These are phyloP conservation scores for Kodamaea nitidulidarum DNA, from an alignment of 805 yeast species.

Conservation along the genomic window DNA sequence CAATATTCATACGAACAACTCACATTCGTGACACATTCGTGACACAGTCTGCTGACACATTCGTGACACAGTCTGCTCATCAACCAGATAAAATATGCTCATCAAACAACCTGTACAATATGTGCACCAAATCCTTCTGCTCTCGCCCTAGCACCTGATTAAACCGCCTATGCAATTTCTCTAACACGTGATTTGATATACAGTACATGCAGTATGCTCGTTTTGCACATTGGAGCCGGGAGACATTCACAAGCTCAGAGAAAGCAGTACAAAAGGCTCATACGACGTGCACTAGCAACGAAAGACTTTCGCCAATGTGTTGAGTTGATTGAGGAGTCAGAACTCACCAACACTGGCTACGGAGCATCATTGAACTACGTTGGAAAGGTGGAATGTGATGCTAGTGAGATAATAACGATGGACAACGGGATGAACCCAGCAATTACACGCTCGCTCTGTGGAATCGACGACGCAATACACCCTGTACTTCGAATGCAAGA, in stretches of 20 bases:
- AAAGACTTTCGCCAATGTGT: slow-evolving; percentile 14
- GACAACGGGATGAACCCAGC: slow-evolving; percentile 5
- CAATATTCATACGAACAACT: no score
- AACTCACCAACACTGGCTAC: slow-evolving; percentile 47
- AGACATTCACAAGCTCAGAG: slow-evolving; percentile 26
- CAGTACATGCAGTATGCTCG: no score
- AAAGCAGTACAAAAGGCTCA: slow-evolving; percentile 23
- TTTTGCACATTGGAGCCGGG: slow-evolving; percentile 55
- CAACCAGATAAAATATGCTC: no score
- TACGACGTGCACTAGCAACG: slow-evolving; percentile 22
- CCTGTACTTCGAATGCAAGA: slow-evolving; percentile 32
- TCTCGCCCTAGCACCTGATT: no score
- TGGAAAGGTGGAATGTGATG: slow-evolving; percentile 45
- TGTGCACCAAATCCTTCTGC: no score
- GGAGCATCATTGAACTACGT: slow-evolving; percentile 42
- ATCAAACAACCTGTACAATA: no score
- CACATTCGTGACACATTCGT: no score
- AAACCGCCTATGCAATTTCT: no score
- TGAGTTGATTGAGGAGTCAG: slow-evolving; percentile 31
- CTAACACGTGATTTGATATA: no score
- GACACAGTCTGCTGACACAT: no score
- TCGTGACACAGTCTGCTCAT: no score
- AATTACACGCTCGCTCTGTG: slow-evolving; percentile 6
- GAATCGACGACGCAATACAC: slow-evolving; percentile 9
- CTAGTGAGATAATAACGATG: slow-evolving; percentile 27